Conservation (phyloP, 331 rosid species). For the Stylosanthes scabra region DNA sequence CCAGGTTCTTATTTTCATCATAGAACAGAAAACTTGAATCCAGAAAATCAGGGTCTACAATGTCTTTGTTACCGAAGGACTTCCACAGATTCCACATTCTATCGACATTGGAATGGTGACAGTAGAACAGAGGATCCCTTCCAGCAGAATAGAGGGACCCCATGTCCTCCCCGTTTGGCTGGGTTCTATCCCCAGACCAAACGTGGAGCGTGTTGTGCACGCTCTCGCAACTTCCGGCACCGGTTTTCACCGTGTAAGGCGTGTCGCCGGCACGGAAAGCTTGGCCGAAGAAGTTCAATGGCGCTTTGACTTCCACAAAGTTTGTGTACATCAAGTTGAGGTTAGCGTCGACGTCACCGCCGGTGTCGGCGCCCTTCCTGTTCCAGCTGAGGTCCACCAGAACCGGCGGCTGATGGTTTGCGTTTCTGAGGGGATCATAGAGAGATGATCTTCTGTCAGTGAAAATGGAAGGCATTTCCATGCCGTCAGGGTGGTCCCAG, state of each 20-base stretch:
- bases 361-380: not conserved
- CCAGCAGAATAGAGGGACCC: slow-evolving; percentile 68
- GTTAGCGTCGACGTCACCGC: slow-evolving; percentile 33
- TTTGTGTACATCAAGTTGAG: slow-evolving; percentile 58
- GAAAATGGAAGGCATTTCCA: slow-evolving; percentile 58
- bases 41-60: not conserved
- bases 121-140: slow-evolving; percentile 63
- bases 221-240: slow-evolving; percentile 47
- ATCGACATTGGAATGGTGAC: slow-evolving; percentile 67
- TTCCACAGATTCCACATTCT: slow-evolving; percentile 64
- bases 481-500: slow-evolving; percentile 62
- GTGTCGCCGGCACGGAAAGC: slow-evolving; percentile 57
- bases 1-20: not conserved
- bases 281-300: slow-evolving; percentile 46
- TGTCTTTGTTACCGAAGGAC: not conserved
- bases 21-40: not conserved
- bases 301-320: slow-evolving; percentile 45
- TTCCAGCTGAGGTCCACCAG: slow-evolving; percentile 44
- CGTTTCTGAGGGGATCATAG: slow-evolving; percentile 44
- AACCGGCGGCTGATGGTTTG: slow-evolving; percentile 51
- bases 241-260: slow-evolving; percentile 28
- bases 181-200: slow-evolving; percentile 57
- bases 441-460: slow-evolving; percentile 54
- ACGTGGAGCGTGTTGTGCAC: slow-evolving; percentile 50
- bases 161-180: slow-evolving; percentile 67